Evolutionary conservation across 495 filamentous ascomycete species (phyloP).

Genomic region (Evernia prunastri): DNA sequence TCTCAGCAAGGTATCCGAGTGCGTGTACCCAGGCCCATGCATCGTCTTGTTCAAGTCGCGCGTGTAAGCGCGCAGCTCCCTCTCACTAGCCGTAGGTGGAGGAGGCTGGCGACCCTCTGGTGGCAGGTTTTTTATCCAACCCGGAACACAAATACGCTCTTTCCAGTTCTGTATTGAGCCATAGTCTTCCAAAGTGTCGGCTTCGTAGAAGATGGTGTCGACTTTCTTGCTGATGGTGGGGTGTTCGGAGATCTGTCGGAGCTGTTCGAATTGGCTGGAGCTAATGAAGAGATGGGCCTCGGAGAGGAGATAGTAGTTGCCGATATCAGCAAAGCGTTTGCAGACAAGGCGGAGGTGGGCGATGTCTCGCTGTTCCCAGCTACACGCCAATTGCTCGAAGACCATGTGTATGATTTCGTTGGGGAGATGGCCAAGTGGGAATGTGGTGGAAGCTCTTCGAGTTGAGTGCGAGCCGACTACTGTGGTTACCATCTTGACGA

Average conservation of each 20-base stretch:
- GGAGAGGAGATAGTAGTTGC: not conserved
- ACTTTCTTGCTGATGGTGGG: constrained; percentile 1
- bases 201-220: constrained; percentile 6
- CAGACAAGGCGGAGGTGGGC: constrained; percentile 4
- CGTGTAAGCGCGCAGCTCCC: not conserved
- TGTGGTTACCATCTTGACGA: not conserved
- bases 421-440: not conserved
- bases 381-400: not conserved
- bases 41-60: not conserved
- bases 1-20: not conserved
- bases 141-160: not conserved
- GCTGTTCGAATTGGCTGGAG: not conserved
- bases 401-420: not conserved
- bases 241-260: constrained; percentile 6
- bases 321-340: not conserved
- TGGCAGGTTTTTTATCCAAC: not conserved
- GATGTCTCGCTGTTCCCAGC: not conserved
- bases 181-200: not conserved
- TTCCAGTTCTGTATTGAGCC: not conserved
- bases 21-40: not conserved
- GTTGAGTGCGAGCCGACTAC: not conserved
- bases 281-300: constrained; percentile 2
- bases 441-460: not conserved
- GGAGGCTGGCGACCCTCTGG: not conserved
- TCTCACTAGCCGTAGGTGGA: not conserved